Evolutionary conservation across 495 filamentous ascomycete species (phyloP).

Genomic region (Xylaria longipes): DNA sequence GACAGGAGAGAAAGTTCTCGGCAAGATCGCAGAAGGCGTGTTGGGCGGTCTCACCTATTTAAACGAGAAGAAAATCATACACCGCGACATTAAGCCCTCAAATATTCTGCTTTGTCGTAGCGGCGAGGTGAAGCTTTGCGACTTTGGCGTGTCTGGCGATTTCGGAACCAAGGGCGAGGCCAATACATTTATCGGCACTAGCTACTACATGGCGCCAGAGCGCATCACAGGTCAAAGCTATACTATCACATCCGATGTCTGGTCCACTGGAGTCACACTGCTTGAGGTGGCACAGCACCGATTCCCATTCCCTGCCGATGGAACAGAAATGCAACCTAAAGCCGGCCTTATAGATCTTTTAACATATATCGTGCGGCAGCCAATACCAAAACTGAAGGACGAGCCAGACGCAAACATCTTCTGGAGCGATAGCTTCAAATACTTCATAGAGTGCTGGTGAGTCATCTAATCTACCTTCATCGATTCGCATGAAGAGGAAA

Average conservation of each 20-base stretch:
- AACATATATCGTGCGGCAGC: constrained; percentile 95
- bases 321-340: constrained; percentile 83
- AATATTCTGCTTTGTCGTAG: constrained; percentile 94
- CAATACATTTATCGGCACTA: constrained; percentile 98
- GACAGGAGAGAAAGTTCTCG: constrained; percentile 97
- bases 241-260: constrained; percentile 98
- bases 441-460: constrained; percentile 99
- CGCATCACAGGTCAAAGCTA: constrained; percentile 96
- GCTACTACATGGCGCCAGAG: constrained; percentile 99
- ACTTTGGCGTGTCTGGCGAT: constrained; percentile 97
- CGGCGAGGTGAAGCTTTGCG: constrained; percentile 95
- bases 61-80: constrained; percentile 96
- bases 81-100: constrained; percentile 98
- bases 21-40: constrained; percentile 95
- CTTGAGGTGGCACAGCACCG: constrained; percentile 97
- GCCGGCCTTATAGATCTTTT: constrained; percentile 93
- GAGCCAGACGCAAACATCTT: constrained; percentile 80
- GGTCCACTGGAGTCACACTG: constrained; percentile 94
- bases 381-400: constrained; percentile 95
- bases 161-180: constrained; percentile 98
- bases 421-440: constrained; percentile 97
- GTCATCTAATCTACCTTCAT: constrained; percentile 43
- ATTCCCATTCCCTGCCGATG: constrained; percentile 97
- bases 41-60: constrained; percentile 94
- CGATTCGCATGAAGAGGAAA: not conserved